Evolutionary conservation across 257 asterid species (phyloP), one percentile per base, ranked within the genome.

Genomic region (Solanum etuberosum): DNA sequence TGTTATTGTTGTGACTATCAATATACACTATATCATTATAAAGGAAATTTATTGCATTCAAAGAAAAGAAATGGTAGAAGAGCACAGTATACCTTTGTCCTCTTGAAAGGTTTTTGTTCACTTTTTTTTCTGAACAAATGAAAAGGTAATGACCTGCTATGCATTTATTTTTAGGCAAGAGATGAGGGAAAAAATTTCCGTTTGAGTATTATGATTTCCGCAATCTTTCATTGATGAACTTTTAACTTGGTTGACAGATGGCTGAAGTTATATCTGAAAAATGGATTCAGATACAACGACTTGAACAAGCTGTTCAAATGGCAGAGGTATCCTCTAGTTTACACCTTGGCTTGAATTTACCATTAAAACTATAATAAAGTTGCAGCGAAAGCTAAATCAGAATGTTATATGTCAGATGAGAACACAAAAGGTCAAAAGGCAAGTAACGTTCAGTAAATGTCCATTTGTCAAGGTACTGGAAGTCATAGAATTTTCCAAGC

Each of bases 251-350:
- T 54, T 27, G 83, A 61, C 91, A 96, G 99, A 87, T 87, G 89
- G 90, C 88, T 89, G 94, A 90, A 34, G 92, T 96, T 87, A 96
- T 95, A 83, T 84, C 94, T 42, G 98, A 96, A 88, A 96, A 94
- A 89, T 96, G 99, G 99, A 95, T 91, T 86, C 99, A 96, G 91
- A 92, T 95, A 87, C 98, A 91, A 93, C 97, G 91, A 89, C 97
- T 94, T 74, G 99, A 96, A 90, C 99, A 96, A 91, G 98, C 98
- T 88, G 94, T 93, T 90, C 94, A 94, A 94, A 92, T 93, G 92
- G 94, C 95, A 42, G 91, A 94, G 96, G 99, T 96, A 82, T 83
- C 20, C 86, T 51, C 42, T 32, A 42, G 85, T 85, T 68, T 61
- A 51, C 83, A 63, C 65, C 77, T 35, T 67, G 63, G 71, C 82